phyloP scores from a whole-genome alignment of 2,329 filamentous ascomycete species.

The Laburnicola sp. region DNA sequence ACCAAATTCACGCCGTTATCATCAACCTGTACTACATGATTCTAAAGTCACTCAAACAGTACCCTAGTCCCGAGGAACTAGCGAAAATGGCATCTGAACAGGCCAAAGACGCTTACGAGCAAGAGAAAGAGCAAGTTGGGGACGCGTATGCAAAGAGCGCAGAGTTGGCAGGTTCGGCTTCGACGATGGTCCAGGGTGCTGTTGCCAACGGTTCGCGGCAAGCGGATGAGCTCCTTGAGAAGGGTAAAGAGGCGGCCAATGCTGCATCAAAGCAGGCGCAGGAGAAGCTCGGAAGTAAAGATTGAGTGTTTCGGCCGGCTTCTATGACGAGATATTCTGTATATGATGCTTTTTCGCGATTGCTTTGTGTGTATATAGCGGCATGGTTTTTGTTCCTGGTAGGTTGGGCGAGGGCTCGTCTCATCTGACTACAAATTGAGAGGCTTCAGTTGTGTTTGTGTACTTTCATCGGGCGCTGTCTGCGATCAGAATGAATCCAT shows the following conservation, averaged over 20 bases:
- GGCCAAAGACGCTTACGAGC: constrained; percentile 35
- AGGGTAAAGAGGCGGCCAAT: constrained; percentile 25
- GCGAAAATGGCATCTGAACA: constrained; percentile 34
- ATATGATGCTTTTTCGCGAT: not conserved
- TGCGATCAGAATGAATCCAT: too few relatives aligned
- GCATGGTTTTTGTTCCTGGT: not conserved
- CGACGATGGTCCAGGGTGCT: constrained; percentile 30
- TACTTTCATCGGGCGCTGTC: not conserved
- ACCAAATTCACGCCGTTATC: constrained; percentile 71
- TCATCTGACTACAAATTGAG: not conserved
- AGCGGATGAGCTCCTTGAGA: constrained; percentile 31
- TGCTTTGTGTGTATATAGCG: constrained; percentile 6
- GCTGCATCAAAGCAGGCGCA: constrained; percentile 19
- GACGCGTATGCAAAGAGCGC: constrained; percentile 24
- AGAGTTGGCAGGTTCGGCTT: constrained; percentile 29
- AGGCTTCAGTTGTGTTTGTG: constrained; percentile 12
- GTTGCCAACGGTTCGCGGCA: constrained; percentile 30
- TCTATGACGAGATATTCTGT: not conserved
- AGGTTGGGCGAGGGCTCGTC: constrained; percentile 9
- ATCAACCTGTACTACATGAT: constrained; percentile 71
- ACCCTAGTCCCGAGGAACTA: constrained; percentile 47
- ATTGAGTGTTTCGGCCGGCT: not conserved
- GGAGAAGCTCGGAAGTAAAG: constrained; percentile 12
- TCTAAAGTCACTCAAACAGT: constrained; percentile 52
- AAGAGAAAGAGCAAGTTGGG: constrained; percentile 34